Base-by-base conservation (phyloP, 2,329 filamentous ascomycete genomes). In the Botrytis tulipae region DNA sequence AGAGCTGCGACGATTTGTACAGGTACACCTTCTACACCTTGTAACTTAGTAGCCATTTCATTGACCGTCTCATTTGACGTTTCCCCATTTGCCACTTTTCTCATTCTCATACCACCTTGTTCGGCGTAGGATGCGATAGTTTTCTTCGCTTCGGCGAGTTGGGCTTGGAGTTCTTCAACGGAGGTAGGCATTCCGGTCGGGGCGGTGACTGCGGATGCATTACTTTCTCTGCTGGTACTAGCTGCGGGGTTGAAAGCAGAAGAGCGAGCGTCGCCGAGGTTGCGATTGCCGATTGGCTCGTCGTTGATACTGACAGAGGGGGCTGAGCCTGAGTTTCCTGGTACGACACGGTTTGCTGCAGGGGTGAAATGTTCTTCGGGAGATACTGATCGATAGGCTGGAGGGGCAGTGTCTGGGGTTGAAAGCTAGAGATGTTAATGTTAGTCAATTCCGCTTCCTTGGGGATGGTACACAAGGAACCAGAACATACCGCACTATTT, bases 1-100 rank as follows among this genome's bases (percentile, higher is more conserved):
- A 99, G 85, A 35, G 90, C 86, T 35, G 96, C 95, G 62, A 93
- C 93, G 76, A 95, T 89, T 82, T 95, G 92, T 68, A 99, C 89
- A 0, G 96, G 91, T 5, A 99, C 95, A 35, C 96, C 95, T 78
- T 94, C 78, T 32, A 73, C 70, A 16, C 42, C 69, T 71, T 79
- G 79, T 22, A 79, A 90, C 77, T 83, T 90, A 82, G 82, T 88
- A 78, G 84, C 87, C 81, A 85, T 86, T 75, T 85, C 85, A 75
- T 79, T 78, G 84, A 84, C 82, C 83, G 85, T 76, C 82, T 85
- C 63, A 80, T 82, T 71, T 82, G 78, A 81, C 83, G 84, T 82
- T 87, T 89, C 73, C 85, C 85, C 75, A 70, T 88, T 83, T 35
- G 87, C 88, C 25, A 87, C 85, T 85, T 96, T 97, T 78, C 94